Evolutionary conservation across 805 yeast genomes (phyloP).

Genomic region (Wickerhamiella slavikovae): DNA sequence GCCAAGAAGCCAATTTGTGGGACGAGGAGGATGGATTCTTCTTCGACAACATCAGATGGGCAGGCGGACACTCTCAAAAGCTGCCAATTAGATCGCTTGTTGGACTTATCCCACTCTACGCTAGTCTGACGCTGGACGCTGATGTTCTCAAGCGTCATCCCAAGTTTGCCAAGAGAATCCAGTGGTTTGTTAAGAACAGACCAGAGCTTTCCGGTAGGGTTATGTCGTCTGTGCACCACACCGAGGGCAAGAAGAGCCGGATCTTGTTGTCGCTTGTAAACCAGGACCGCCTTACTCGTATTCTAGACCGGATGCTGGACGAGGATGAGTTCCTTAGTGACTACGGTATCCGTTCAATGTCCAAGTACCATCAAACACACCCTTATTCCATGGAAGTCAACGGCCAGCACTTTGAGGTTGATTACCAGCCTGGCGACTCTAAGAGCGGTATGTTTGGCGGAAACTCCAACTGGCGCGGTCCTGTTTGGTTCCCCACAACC

Average conservation of each 20-base stretch:
- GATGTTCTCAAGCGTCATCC: conserved; percentile 60
- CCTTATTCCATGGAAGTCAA: conserved; percentile 73
- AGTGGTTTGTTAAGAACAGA: conserved; percentile 64
- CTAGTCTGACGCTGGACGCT: conserved; percentile 73
- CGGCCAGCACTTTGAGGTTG: conserved; percentile 35
- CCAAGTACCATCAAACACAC: conserved; percentile 65
- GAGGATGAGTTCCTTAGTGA: conserved; percentile 69
- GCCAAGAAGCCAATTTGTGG: conserved; percentile 53
- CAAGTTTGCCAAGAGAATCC: conserved; percentile 57
- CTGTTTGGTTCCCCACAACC: conserved; percentile 90
- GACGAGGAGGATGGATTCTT: conserved; percentile 75
- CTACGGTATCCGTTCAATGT: conserved; percentile 73
- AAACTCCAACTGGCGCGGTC: conserved; percentile 93
- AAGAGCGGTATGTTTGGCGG: conserved; percentile 93
- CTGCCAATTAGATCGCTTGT: conserved; percentile 77
- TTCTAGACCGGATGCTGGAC: conserved; percentile 63
- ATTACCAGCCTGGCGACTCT: conserved; percentile 22
- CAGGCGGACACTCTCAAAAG: conserved; percentile 38
- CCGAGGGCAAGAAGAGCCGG: conserved; percentile 62
- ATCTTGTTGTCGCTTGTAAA: conserved; percentile 59
- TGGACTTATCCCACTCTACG: conserved; percentile 80
- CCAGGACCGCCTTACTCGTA: conserved; percentile 56
- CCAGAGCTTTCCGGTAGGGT: conserved; percentile 55
- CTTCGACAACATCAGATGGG: conserved; percentile 80
- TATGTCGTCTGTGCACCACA: conserved; percentile 58